Base-by-base conservation (phyloP, 2,329 filamentous ascomycete species). In the Penicillium polonicum region DNA sequence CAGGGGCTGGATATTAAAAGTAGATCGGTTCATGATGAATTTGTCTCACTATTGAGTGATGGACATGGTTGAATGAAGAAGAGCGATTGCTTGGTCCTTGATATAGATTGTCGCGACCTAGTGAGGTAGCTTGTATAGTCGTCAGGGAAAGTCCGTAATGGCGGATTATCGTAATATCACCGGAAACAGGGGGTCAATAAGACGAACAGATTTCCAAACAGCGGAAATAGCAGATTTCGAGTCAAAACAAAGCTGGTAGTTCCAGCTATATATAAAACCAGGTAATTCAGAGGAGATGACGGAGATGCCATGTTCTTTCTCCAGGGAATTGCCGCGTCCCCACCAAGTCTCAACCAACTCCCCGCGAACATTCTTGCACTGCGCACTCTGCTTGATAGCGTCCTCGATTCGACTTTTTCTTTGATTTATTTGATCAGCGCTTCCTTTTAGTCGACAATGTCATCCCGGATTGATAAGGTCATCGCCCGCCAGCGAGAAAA, bases 401-500 rank as follows among this genome's bases (percentile, higher is more conserved):
- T 56, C 36, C 13, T 52, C 33, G 46, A 23, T 15, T 48, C 21
- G 23, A 29, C 31, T n/a, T 52, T 27, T 21, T 27, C 42, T 49
- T 46, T 41, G n/a, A 5, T 36, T 35, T 31, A 19, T 21, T 27
- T 41, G 50, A 15, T 21, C 38, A 43, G 33, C 36, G 31, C 29
- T 19, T 54, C 35, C 39, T 13, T 52, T 19, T 31, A 25, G 10
- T 39, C 29, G 52, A 68, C 53, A 44, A 77, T 77, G 76, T 76
- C 75, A 48, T 77, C 76, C 50, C 70, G 70, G 21, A 88, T 90
- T 56, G 85, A 88, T 60, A 89, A 89, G 76, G 88, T 87, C 44
- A 86, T 90, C 67, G 84, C 85, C 60, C 83, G 87, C 55, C 87
- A 97, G 74, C 90, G 93, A 78, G 82, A 89, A 76, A 93, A 87